Percentiles rank a stretch among this genome's conserved stretches.
Evolutionary conservation across 1,284 basidiomycete genomes (phyloP).

Genomic region (Anthracocystis walkeri): DNA sequence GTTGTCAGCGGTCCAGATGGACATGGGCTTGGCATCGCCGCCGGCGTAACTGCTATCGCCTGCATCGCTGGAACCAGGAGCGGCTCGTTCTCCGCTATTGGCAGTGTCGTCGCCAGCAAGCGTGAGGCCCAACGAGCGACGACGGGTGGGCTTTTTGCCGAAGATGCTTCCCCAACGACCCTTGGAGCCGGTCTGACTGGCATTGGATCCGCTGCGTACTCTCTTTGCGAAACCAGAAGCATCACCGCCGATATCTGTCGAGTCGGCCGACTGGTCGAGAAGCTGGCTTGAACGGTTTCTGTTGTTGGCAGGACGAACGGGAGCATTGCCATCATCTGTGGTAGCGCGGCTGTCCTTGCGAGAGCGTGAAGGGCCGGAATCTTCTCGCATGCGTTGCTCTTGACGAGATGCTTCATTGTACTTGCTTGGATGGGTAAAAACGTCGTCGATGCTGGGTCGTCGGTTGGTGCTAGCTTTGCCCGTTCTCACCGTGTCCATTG

Average conservation of each 20-base stretch:
- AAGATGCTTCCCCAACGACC: constrained; percentile 52
- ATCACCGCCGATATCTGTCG: constrained; percentile 24
- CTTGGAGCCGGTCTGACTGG: constrained; percentile 40
- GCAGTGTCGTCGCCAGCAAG: constrained; percentile 23
- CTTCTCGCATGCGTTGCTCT: constrained; percentile 53
- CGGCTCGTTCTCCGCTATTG: constrained; percentile 40
- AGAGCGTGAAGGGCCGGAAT: constrained; percentile 24
- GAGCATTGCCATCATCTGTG: constrained; percentile 21
- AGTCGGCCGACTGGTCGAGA: constrained; percentile 37
- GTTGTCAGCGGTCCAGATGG: constrained; percentile 82
- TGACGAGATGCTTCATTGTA: constrained; percentile 54
- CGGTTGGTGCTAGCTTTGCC: constrained; percentile 45
- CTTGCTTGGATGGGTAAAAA: constrained; percentile 51
- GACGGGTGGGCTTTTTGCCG: constrained; percentile 39
- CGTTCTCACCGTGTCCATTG: constrained; percentile 51
- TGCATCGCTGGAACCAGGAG: constrained; percentile 34
- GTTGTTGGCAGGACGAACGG: constrained; percentile 22
- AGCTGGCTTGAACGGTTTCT: constrained; percentile 43
- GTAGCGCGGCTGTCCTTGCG: constrained; percentile 47
- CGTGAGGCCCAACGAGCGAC: constrained; percentile 53
- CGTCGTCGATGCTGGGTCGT: constrained; percentile 57
- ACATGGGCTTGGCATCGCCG: constrained; percentile 48
- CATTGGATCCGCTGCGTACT: constrained; percentile 41
- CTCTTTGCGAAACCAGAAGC: constrained; percentile 28
- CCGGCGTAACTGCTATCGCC: constrained; percentile 46